A percentile compares a stretch with the other conserved stretches of the same genome.
Evolutionary conservation across 140 eudicot species (phyloP).

Genomic region (Flaveria floridana): DNA sequence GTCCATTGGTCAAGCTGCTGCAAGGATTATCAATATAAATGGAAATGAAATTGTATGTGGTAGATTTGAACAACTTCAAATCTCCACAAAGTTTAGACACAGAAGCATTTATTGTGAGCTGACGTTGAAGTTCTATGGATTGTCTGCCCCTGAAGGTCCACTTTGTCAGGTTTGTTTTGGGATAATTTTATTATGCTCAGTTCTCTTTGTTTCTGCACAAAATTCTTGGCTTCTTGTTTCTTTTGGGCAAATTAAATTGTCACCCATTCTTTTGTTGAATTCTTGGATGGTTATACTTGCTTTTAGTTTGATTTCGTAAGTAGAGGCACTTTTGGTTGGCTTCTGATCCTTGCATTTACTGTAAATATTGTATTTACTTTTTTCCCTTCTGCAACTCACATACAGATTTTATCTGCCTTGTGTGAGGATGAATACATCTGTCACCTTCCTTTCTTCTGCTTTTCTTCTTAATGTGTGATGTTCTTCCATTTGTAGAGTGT

Average conservation of each 20-base stretch:
- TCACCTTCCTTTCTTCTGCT: constrained; percentile 22
- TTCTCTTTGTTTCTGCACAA: constrained; percentile 6
- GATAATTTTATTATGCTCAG: constrained; percentile 4
- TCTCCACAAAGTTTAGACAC: constrained; percentile 77
- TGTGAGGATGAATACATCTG: constrained; percentile 16
- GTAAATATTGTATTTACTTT: constrained; percentile 2
- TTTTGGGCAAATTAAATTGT: constrained; percentile 7
- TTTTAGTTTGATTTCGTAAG: constrained; percentile 14
- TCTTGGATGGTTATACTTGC: constrained; percentile 12
- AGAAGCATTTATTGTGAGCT: constrained; percentile 80
- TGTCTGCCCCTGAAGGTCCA: constrained; percentile 94
- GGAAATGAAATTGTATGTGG: constrained; percentile 80
- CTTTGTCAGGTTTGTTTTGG: constrained; percentile 79
- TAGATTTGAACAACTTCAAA: constrained; percentile 84
- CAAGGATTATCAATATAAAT: constrained; percentile 58
- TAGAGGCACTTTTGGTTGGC: constrained; percentile 7
- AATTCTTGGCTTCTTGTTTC: constrained; percentile 9
- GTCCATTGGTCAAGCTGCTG: constrained; percentile 80
- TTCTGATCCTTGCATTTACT: constrained; percentile 20
- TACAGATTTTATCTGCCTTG: neutral
- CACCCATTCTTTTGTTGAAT: neutral
- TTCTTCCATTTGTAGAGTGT: constrained; percentile 63
- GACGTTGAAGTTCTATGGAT: constrained; percentile 76
- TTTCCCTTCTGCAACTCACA: constrained; percentile 4
- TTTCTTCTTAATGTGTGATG: constrained; percentile 21